Conservation (phyloP, 2,329 filamentous ascomycete species). For the Lecanosticta acicola region DNA sequence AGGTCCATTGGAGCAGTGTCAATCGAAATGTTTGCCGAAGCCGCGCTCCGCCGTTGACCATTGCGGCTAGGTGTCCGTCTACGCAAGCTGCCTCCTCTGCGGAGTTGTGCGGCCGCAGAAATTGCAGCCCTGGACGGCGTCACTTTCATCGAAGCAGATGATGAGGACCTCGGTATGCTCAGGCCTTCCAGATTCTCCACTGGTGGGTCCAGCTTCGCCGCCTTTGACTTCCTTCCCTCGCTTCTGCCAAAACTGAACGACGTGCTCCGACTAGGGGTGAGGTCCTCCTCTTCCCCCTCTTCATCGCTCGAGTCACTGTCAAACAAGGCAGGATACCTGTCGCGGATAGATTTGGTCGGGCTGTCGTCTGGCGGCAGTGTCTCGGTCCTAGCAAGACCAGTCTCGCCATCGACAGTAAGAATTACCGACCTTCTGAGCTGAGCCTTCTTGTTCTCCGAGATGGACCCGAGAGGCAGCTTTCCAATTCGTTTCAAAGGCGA, state of each 20-base stretch:
- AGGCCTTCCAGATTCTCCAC: constrained; percentile 33
- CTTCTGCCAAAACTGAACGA: constrained; percentile 29
- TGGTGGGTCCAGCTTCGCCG: constrained; percentile 31
- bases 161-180: constrained; percentile 30
- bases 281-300: constrained; percentile 26
- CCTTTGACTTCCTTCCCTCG: constrained; percentile 28
- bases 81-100: constrained; percentile 31
- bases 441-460: constrained; percentile 40
- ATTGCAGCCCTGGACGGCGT: constrained; percentile 34
- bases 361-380: constrained; percentile 28
- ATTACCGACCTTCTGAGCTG: constrained; percentile 40
- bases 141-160: constrained; percentile 28
- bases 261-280: constrained; percentile 24
- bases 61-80: constrained; percentile 21
- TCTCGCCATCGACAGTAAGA: constrained; percentile 40
- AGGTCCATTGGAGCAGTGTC: constrained; percentile 30
- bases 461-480: constrained; percentile 38
- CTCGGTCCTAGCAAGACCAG: constrained; percentile 41
- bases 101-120: constrained; percentile 30
- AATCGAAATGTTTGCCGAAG: constrained; percentile 19
- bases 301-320: constrained; percentile 34
- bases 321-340: constrained; percentile 44
- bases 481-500: constrained; percentile 45
- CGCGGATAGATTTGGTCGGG: constrained; percentile 32
- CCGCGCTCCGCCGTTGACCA: constrained; percentile 9